phyloP scores from a whole-genome alignment of 1,284 basidiomycete species.

The Irpex rosettiformis region DNA sequence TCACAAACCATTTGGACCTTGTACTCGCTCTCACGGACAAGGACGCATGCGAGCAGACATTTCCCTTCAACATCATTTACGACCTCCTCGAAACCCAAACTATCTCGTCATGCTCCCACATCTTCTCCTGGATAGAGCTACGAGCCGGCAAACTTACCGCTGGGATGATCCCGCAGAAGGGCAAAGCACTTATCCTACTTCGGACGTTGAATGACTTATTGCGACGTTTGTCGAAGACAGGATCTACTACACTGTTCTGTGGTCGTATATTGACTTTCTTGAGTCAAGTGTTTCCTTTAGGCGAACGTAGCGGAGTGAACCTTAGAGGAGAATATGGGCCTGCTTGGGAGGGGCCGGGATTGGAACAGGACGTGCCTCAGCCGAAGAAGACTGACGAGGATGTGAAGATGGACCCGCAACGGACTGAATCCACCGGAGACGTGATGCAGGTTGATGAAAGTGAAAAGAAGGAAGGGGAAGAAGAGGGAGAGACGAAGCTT shows the following conservation, averaged over 20 bases:
- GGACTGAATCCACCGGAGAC: conserved; percentile 27
- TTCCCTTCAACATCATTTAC: conserved; percentile 65
- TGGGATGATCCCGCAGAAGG: conserved; percentile 79
- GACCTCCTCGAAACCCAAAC: conserved; percentile 81
- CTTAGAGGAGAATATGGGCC: conserved; percentile 82
- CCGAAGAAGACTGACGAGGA: conserved; percentile 20
- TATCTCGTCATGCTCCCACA: conserved; percentile 74
- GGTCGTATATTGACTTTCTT: conserved; percentile 86
- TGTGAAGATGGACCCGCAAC: conserved; percentile 28
- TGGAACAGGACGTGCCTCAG: conserved; percentile 22
- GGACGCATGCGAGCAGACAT: conserved; percentile 49
- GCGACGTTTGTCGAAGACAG: conserved; percentile 80
- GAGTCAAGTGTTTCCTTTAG: conserved; percentile 81
- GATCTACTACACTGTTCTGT: conserved; percentile 79
- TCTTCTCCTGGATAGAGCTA: conserved; percentile 82
- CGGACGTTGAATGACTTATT: conserved; percentile 86
- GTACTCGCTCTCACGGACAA: conserved; percentile 71
- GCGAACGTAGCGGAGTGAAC: conserved; percentile 89
- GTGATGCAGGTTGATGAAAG: conserved; percentile 38
- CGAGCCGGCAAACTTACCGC: conserved; percentile 63
- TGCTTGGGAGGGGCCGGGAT: conserved; percentile 67
- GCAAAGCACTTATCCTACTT: conserved; percentile 81
- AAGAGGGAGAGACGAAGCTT: conserved; percentile 31
- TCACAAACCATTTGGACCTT: conserved; percentile 67
- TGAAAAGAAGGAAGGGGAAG: conserved; percentile 35